These are phyloP conservation scores for Plantago major DNA, from an alignment of 257 asterid species.

Conservation along the genomic window DNA sequence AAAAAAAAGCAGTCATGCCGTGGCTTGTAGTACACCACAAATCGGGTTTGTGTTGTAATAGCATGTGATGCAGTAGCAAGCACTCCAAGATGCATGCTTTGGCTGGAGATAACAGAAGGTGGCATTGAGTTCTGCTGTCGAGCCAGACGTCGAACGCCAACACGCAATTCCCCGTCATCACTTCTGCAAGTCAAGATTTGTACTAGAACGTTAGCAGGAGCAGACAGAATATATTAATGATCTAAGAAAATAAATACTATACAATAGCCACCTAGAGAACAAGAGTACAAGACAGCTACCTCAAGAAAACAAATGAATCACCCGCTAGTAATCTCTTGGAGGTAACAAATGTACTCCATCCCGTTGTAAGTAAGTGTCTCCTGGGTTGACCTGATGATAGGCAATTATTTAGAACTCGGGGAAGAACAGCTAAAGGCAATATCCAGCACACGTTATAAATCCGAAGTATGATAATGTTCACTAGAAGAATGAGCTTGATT, in stretches of 20 bases:
- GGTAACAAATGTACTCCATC: constrained; percentile 58
- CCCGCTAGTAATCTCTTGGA: constrained; percentile 53
- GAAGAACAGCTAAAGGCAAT: background rate
- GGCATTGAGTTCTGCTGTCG: constrained; percentile 39
- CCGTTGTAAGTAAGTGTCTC: constrained; percentile 59
- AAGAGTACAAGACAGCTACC: constrained; percentile 31
- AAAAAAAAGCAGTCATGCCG: constrained; percentile 22
- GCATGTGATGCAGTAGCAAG: constrained; percentile 59
- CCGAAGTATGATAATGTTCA: background rate
- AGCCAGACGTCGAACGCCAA: constrained; percentile 46
- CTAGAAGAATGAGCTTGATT: background rate
- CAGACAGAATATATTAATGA: background rate
- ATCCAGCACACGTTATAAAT: background rate
- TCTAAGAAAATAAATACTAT: too few species aligned
- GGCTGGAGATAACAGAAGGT: constrained; percentile 47
- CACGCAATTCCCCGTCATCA: constrained; percentile 39
- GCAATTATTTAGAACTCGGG: background rate
- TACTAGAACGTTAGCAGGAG: background rate
- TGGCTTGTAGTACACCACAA: constrained; percentile 48
- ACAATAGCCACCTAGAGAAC: background rate
- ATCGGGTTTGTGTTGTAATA: constrained; percentile 33
- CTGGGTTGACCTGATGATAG: constrained; percentile 50
- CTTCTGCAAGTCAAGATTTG: constrained; percentile 24
- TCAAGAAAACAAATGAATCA: constrained; percentile 53
- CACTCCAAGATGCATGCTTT: constrained; percentile 54